These are phyloP conservation scores for Zizania latifolia DNA, from an alignment of 176 grass and related monocot species.

Conservation along the genomic window DNA sequence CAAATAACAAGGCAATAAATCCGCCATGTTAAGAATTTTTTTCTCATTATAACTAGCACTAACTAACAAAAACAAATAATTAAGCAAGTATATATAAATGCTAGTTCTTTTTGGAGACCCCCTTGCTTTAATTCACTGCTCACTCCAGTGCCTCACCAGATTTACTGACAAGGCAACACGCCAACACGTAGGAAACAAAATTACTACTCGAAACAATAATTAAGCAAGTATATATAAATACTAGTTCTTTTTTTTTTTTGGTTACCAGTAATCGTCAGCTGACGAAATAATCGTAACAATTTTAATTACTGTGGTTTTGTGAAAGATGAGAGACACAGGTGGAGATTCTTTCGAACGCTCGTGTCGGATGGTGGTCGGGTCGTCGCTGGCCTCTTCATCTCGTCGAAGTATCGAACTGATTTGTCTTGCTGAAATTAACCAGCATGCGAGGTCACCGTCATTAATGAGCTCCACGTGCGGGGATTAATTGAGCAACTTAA, in stretches of 20 bases:
- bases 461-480: constrained; percentile 41
- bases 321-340: constrained; percentile 13
- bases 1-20: neutral
- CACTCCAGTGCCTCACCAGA: neutral
- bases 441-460: neutral
- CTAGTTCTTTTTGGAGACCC: no score
- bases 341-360: neutral
- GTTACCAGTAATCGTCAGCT: no score
- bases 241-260: no score
- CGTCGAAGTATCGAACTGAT: no score
- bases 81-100: neutral
- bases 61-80: neutral
- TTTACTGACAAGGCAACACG: neutral
- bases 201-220: no score
- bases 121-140: no score
- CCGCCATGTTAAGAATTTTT: neutral
- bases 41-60: constrained; percentile 1
- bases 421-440: neutral
- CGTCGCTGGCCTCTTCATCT: neutral
- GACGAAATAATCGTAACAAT: no score
- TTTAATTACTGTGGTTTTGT: no score
- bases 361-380: neutral
- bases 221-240: neutral
- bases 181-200: no score
- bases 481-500: neutral